Conservation (phyloP, 2,329 filamentous ascomycete genomes). For the Tolypocladium inflatum region DNA sequence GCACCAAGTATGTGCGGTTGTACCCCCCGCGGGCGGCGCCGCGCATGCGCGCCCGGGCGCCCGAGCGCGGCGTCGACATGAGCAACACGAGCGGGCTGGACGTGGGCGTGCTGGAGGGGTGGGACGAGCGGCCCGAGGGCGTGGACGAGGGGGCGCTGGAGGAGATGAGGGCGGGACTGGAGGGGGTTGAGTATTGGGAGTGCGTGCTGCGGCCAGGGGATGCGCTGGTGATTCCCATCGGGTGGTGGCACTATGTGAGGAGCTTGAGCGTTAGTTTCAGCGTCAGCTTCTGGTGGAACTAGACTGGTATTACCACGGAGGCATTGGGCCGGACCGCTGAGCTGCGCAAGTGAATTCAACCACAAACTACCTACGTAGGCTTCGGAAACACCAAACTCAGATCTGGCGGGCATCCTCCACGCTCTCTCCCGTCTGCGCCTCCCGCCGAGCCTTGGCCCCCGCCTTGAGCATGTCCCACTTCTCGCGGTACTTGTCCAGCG, state of each 20-base stretch:
- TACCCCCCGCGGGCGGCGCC: slow-evolving; percentile 60
- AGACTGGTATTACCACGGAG: neutral
- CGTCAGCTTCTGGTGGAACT: slow-evolving; percentile 95
- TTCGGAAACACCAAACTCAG: neutral
- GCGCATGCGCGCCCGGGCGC: slow-evolving; percentile 50
- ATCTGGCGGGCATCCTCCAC: slow-evolving; percentile 20
- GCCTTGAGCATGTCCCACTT: slow-evolving; percentile 54
- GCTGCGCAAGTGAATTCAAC: neutral
- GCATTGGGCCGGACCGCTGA: neutral
- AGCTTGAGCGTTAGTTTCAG: slow-evolving; percentile 83
- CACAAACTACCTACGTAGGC: neutral
- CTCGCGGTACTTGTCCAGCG: slow-evolving; percentile 48
- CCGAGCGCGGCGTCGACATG: slow-evolving; percentile 75
- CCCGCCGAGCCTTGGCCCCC: slow-evolving; percentile 45
- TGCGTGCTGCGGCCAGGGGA: slow-evolving; percentile 74
- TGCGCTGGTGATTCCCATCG: slow-evolving; percentile 78
- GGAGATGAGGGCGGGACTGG: slow-evolving; percentile 38
- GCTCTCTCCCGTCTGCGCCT: slow-evolving; percentile 29
- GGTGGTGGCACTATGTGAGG: slow-evolving; percentile 97
- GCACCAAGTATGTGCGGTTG: slow-evolving; percentile 82
- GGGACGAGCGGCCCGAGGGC: slow-evolving; percentile 31
- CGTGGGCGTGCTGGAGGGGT: slow-evolving; percentile 58
- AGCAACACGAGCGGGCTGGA: slow-evolving; percentile 80
- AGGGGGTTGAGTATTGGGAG: slow-evolving; percentile 58
- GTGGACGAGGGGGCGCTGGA: slow-evolving; percentile 23